Base-by-base conservation (phyloP, 1,139 yeast genomes). In the Kurtzmaniella quercitrusa region DNA sequence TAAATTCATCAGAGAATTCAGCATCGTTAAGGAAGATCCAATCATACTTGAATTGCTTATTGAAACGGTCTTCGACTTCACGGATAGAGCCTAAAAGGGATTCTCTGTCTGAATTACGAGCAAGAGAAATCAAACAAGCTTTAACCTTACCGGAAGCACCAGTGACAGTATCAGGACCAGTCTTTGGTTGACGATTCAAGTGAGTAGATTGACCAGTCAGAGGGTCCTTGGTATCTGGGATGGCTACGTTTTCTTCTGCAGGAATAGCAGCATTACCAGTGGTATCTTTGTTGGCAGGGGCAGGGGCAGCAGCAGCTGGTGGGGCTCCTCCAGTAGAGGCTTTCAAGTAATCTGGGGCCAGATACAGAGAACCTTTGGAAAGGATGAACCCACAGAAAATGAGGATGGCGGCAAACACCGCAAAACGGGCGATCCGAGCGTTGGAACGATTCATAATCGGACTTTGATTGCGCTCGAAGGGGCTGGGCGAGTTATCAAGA, bases 361-460 rank as follows among this genome's bases (percentile, higher is more conserved):
- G 61, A 43, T 78, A 70, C 12, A 70, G 66, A 8, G 83, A 74
- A 8, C 87, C 87, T 52, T 76, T 73, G 17, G 86, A 75, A 39
- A 82, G 72, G 43, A 82, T 76, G 57, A 70, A 80, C 15, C 85
- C 84, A 56, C 84, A 79, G 18, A 73, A 64, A 43, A 82, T 66
- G 55, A 82, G 67, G 17, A 79, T 70, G 17, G 75, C 60, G 29
- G 86, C 85, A 57, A 81, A 77, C 39, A 80, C 70, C 37, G 77
- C 85, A 55, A 82, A 81, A 55, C 87, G 68, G 40, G 79, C 64
- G 50, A 81, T 58, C 55, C 87, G 75, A 48, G 86, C 83, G 58
- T 79, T 81, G 25, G 84, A 76, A 60, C 85, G 74, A 65, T 65
- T 29, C 40, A 48, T 41, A 27, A 27, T 27, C 31, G 31, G 31